A percentile compares a stretch with the other conserved stretches of the same genome.
phyloP scores from a whole-genome alignment of 2,329 filamentous ascomycete genomes.

The Alternaria arbusti region DNA sequence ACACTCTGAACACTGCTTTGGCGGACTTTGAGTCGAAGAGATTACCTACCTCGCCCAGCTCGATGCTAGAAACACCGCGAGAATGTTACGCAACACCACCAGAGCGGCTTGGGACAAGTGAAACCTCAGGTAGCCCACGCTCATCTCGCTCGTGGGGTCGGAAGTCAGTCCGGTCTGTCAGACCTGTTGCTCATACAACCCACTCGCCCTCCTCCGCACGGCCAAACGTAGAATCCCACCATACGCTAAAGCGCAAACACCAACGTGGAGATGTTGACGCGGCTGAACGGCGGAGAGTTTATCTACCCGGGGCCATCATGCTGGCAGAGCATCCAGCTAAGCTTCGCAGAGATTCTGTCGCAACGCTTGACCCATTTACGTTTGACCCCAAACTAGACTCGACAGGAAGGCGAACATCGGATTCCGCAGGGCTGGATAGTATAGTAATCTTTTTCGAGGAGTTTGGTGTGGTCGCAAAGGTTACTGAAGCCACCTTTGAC shows the following conservation, averaged over 20 bases:
- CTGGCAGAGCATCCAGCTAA: constrained; percentile 39
- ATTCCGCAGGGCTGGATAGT: constrained; percentile 43
- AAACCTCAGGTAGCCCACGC: constrained; percentile 14
- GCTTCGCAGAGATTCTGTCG: constrained; percentile 50
- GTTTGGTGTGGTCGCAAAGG: constrained; percentile 43
- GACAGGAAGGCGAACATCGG: constrained; percentile 27
- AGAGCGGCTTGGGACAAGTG: constrained; percentile 3
- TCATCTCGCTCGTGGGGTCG: constrained; percentile 8
- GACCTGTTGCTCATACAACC: constrained; percentile 11
- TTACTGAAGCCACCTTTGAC: constrained; percentile 39
- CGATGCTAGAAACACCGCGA: constrained; percentile 37
- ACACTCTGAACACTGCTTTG: constrained; percentile 34
- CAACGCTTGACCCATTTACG: constrained; percentile 48
- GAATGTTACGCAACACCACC: constrained; percentile 34
- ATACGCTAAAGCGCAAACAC: neutral
- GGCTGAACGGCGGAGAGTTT: constrained; percentile 28
- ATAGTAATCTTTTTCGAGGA: constrained; percentile 52
- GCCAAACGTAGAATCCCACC: constrained; percentile 19
- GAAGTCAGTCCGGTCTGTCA: constrained; percentile 15
- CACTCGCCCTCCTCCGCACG: constrained; percentile 7
- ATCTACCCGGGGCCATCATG: constrained; percentile 52
- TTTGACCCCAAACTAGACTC: constrained; percentile 28
- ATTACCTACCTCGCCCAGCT: constrained; percentile 32
- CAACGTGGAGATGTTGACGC: neutral
- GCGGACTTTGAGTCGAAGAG: constrained; percentile 21